Base-by-base conservation (phyloP, 495 filamentous ascomycete species). In the Penicillium malachiteum region DNA sequence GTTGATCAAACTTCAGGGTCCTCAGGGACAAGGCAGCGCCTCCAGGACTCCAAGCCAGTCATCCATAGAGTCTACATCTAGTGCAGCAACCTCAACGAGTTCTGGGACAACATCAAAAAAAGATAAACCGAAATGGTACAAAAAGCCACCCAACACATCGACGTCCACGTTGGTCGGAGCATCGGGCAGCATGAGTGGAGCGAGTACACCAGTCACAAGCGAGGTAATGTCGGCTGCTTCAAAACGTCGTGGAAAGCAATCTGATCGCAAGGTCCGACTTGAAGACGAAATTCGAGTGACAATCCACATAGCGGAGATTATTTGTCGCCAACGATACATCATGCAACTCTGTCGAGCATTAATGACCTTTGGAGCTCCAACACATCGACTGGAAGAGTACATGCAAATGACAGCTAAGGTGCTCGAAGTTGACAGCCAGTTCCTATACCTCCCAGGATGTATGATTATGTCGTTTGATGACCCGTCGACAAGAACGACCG, bases 391-490 rank as follows among this genome's bases (percentile, higher is more conserved):
- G 2, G 87, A 90, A 64, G 85, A 88, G 59, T 95, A 96, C 66
- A 87, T 96, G 87, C 84, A 81, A 46, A 94, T 92, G 90, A 88
- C 88, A 6, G 84, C 92, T 6, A 83, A 89, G 13, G 89, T 92
- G 4, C 81, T 96, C 26, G 87, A 91, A 64, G 87, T 96, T 37
- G 89, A 96, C 52, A 89, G 85, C 43, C 91, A 96, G 59, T 96
- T 91, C 63, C 72, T 96, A 16, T 96, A 96, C 71, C 81, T 95
- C 3, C 92, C 92, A 1, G 90, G 89, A 11, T 93, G 88, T 65
- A 96, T 96, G 92, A 87, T 96, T 59, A 87, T 95, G 65, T 90
- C 89, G 1, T 96, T 96, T 59, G 92, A 95, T 64, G 92, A 96
- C 73, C 80, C 84, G 7, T 81, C 84, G 13, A 94, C 90, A 1